These are phyloP conservation scores for Petunia axillaris DNA, from an alignment of 257 asterid genomes.

Conservation along the genomic window DNA sequence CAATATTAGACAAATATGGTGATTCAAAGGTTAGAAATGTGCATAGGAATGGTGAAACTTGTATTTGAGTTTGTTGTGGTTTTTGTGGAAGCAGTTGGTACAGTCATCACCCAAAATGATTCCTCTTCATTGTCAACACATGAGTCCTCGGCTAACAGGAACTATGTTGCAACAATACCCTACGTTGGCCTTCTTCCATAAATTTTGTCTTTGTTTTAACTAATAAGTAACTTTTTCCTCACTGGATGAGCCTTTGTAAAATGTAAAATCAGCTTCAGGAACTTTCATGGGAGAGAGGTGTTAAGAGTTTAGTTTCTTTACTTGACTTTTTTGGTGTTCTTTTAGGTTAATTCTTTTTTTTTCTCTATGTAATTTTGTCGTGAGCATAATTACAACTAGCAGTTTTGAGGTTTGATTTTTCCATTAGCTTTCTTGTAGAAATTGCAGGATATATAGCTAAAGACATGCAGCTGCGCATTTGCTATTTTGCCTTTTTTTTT, in stretches of 20 bases:
- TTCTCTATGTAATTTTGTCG: background rate
- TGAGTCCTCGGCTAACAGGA: background rate
- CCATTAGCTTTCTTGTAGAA: background rate
- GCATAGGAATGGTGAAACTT: constrained; percentile 49
- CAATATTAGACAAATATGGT: constrained; percentile 38
- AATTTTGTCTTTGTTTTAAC: background rate
- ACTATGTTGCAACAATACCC: constrained; percentile 37
- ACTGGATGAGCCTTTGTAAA: background rate
- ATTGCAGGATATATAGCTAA: background rate
- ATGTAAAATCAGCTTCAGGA: background rate
- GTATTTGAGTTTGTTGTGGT: constrained; percentile 42
- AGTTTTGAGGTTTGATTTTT: background rate
- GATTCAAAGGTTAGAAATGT: constrained; percentile 53
- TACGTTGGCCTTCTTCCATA: constrained; percentile 66
- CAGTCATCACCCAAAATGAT: constrained; percentile 31
- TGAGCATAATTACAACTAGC: background rate
- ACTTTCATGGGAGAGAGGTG: background rate
- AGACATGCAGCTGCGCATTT: no score
- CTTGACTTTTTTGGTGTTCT: background rate
- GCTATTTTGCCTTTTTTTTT: no score
- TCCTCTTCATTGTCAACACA: constrained; percentile 7
- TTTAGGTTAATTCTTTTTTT: background rate
- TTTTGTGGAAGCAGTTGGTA: constrained; percentile 50
- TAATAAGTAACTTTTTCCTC: background rate
- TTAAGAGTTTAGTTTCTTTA: background rate